phyloP scores from a whole-genome alignment of 2,329 filamentous ascomycete species.

The Sordariomycetes sp. region DNA sequence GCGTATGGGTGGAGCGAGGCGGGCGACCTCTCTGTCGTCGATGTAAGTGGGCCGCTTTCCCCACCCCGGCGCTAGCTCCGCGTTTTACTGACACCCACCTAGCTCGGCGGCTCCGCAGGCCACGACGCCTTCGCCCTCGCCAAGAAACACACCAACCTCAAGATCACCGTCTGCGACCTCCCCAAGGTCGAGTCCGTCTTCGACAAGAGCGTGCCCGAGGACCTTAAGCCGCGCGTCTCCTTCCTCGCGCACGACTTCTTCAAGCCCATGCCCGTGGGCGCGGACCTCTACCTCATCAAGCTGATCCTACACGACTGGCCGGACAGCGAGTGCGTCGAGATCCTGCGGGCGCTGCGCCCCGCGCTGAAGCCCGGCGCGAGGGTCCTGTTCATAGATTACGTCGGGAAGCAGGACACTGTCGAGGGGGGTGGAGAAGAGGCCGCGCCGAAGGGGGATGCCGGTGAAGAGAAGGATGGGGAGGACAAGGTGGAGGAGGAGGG shows the following conservation, averaged over 20 bases:
- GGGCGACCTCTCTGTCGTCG: conserved; percentile 41
- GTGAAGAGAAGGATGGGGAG: conserved; percentile 28
- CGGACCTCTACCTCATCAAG: conserved; percentile 48
- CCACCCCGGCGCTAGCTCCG: conserved; percentile 32
- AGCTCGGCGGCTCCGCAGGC: conserved; percentile 48
- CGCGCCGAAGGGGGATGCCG: conserved; percentile 18
- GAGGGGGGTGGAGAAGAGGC: conserved; percentile 26
- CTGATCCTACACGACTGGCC: conserved; percentile 54
- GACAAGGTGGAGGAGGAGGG: conserved; percentile 27
- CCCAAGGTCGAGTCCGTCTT: conserved; percentile 36
- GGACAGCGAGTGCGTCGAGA: conserved; percentile 36
- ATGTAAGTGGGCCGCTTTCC: conserved; percentile 29
- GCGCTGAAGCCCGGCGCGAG: conserved; percentile 43
- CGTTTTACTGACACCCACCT: conserved; percentile 38
- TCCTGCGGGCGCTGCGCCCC: conserved; percentile 39
- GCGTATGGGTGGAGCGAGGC: conserved; percentile 44
- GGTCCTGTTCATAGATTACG: conserved; percentile 34
- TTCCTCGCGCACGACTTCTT: conserved; percentile 48
- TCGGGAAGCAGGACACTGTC: conserved; percentile 24
- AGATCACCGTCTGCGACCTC: conserved; percentile 46
- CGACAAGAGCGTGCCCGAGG: conserved; percentile 22
- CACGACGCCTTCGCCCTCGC: conserved; percentile 46
- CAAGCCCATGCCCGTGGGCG: conserved; percentile 40
- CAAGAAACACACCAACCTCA: conserved; percentile 34
- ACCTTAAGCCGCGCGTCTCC: conserved; percentile 18